Evolutionary conservation across 1,139 yeast species (phyloP), one percentile per base, ranked within the genome.

Genomic region (Kodamaea suecica): DNA sequence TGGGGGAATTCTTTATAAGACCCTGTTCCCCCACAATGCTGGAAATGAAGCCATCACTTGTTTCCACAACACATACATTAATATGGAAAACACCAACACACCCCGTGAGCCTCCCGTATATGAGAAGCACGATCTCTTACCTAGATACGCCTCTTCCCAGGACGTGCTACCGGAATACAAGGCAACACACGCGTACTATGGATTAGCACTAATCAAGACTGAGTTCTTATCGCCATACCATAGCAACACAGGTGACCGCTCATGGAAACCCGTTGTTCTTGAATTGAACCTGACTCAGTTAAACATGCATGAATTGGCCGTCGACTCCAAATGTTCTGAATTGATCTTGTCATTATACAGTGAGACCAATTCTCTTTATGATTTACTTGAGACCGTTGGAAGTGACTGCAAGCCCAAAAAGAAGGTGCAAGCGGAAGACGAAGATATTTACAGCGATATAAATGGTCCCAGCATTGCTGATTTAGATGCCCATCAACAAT

Each of bases 231-330:
- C 70, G 2, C 75, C 75, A 1, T 69, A 56, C 40, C 65, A 60
- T 39, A 41, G 48, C 37, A 60, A 59, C 44, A 46, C 40, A 17
- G 49, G 55, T 6, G 49, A 48, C 17, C 37, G 65, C 19, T 37
- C 48, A 14, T 78, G 83, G 82, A 56, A 57, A 34, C 70, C 73
- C 0, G 76, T 73, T 27, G 50, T 73, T 30, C 53, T 76, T n/a
- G 80, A 73, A 41, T 55, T 79, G 36, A 76, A 78, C 53, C 75
- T 78, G 41, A 79, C 83, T 13, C 80, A 76, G 49, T 59, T 79
- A 33, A 67, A 67, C 33, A 39, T 79, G 13, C 68, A 70, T 43
- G 54, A 54, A 17, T 39, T 69, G 14, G 49, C 52, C n/a, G 49
- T 52, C 9, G 58, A 55, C 6, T 55, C 50, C 26, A 44, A 49